Base-by-base conservation (phyloP, 306 rosid genomes). In the Dalbergia oliveri region DNA sequence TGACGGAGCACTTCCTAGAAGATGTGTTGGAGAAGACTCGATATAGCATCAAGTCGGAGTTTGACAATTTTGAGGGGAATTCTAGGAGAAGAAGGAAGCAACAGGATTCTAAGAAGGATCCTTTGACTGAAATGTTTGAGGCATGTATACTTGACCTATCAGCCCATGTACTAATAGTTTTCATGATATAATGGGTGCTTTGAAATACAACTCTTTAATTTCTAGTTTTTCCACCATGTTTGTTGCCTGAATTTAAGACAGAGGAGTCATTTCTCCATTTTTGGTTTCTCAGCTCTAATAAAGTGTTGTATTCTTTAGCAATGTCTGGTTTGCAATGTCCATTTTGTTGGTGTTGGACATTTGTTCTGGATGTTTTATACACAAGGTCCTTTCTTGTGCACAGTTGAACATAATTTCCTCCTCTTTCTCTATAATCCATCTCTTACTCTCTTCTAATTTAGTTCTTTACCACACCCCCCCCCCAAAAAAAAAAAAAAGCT, bases 91-190 rank as follows among this genome's bases (percentile, higher is more conserved):
- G 91, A 62, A 91, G 94, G 89, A 95, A 90, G 77, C 99, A 90
- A 66, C 91, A 85, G 87, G 94, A 90, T 54, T 84, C 95, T 63
- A 95, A 91, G 88, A 95, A 90, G 86, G 99, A 95, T 74, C 92
- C 95, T 47, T 86, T 93, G 81, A 88, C 87, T 21, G 97, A 91
- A 88, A 83, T 93, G 89, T 95, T 93, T 84, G 98, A 95, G 97
- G 99, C 75, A 91, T 85, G 87, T 69, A 56, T 45, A 51, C 64
- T 57, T 82, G 62, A 76, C 51, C 72, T 73, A 37, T 60, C 69
- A 56, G 62, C 58, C 69, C 47, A 6, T 21, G 53, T 59, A 50
- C 45, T 65, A 63, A 53, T 41, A 39, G 35, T 79, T 9, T 72
- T 31, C 10, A 26, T 76, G 77, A 79, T 86, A 59, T 21, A 23